Evolutionary conservation across 2,329 filamentous ascomycete genomes (phyloP), one percentile per base, ranked within the genome.

Genomic region (Parastagonospora avenae): DNA sequence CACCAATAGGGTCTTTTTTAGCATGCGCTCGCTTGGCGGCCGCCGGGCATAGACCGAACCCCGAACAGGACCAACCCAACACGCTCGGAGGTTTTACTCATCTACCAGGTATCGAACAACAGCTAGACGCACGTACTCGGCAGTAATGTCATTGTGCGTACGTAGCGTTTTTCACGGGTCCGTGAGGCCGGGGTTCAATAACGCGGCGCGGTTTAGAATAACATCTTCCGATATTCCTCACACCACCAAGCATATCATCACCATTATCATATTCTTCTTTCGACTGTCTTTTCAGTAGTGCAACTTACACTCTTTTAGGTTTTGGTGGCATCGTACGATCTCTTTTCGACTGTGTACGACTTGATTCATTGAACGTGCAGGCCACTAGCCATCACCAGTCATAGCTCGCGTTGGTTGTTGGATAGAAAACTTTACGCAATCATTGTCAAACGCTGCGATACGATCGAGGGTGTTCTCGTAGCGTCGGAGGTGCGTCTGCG

Each of bases 1-100:
- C 10, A 15, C 42, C 42, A 44, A 44, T 44, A 15, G 42, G 42
- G 24, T 29, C 31, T 28, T 44, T 44, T 44, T 32, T 31, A 28
- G 30, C 32, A 27, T 35, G 10, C 16, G 11, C 42, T 44, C 42
- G 42, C 42, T 36, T 44, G 31, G 42, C 30, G 38, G 30, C n/a
- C 31, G 12, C 42, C 42, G 42, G 42, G 42, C 42, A 44, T 36
- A 15, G 15, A 35, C 19, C 42, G 19, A 44, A 44, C 36, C 31
- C 42, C 42, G 42, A 44, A 42, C 29, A 32, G 9, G 14, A 35
- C n/a, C 42, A 29, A 28, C 14, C 32, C 16, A 36, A 10, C 31
- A 28, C 8, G n/a, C 19, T 27, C 19, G 19, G 29, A 28, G 11
- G 30, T 30, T 27, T 14, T 32, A 12, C 27, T 6, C 24, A 19